phyloP scores from a whole-genome alignment of 2,329 filamentous ascomycete species.

The Samsoniella hepiali region DNA sequence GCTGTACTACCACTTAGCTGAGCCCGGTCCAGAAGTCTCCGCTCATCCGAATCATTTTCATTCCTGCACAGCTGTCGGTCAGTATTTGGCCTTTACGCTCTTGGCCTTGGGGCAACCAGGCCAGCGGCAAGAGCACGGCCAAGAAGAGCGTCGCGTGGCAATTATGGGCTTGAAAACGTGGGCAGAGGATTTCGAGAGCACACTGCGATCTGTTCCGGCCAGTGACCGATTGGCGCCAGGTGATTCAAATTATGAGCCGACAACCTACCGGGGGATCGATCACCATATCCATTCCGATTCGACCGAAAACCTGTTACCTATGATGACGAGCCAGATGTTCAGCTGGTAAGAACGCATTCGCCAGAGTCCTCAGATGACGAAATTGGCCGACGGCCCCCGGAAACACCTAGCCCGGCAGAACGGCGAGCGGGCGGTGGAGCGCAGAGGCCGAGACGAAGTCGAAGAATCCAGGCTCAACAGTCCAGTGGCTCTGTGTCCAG shows the following conservation, averaged over 20 bases:
- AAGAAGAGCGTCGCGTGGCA: constrained; percentile 22
- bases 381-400: background rate
- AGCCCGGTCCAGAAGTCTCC: background rate
- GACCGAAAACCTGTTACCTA: background rate
- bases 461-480: constrained; percentile 21
- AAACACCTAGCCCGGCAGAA: constrained; percentile 12
- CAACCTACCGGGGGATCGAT: constrained; percentile 25
- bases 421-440: background rate
- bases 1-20: constrained; percentile 15
- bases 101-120: constrained; percentile 7
- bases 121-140: constrained; percentile 16
- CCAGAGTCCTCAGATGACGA: constrained; percentile 6
- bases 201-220: constrained; percentile 23
- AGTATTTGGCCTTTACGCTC: constrained; percentile 18
- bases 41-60: constrained; percentile 3
- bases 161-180: constrained; percentile 21
- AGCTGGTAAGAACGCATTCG: constrained; percentile 19
- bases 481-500: background rate
- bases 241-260: constrained; percentile 21
- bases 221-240: constrained; percentile 20
- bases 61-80: constrained; percentile 7
- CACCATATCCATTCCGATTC: constrained; percentile 14
- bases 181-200: constrained; percentile 27
- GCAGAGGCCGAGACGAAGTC: constrained; percentile 22
- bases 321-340: background rate